Conservation (phyloP, 2,329 filamentous ascomycete genomes). For the Ophiocordyceps unilateralis region DNA sequence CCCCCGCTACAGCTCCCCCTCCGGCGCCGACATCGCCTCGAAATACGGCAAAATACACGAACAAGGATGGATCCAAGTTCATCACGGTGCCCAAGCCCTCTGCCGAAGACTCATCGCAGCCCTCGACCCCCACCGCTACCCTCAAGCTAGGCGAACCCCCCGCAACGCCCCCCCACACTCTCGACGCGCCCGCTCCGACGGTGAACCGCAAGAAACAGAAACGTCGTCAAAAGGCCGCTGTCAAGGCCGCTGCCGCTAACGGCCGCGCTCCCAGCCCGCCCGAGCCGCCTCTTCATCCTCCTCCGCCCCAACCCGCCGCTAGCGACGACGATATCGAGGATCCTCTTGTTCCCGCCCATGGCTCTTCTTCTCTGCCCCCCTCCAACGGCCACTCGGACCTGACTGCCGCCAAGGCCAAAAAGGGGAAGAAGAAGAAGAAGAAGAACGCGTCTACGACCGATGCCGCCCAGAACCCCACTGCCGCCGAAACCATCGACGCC, state of each 20-base stretch:
- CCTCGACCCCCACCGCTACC: conserved; percentile 30
- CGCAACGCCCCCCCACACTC: conserved; percentile 8
- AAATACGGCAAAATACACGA: conserved; percentile 43
- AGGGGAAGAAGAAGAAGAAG: conserved; percentile 56
- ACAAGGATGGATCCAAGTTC: conserved; percentile 53
- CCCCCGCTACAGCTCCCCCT: too few relatives aligned
- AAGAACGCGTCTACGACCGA: conserved; percentile 18
- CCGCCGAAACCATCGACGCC: conserved; percentile 5
- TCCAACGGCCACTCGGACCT: conserved; percentile 13
- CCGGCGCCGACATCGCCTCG: conserved; percentile 35
- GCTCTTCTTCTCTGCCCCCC: conserved; percentile 8
- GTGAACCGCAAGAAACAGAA: conserved; percentile 95
- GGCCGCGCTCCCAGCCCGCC: conserved; percentile 21
- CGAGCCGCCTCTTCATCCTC: conserved; percentile 4
- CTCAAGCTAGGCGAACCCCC: conserved; percentile 14
- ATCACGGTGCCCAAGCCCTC: conserved; percentile 44
- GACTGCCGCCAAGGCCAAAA: conserved; percentile 29
- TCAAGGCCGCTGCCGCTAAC: conserved; percentile 38
- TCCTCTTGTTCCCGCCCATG: conserved; percentile 16
- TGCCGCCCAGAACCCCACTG: conserved; percentile 5
- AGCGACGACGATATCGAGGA: conserved; percentile 35
- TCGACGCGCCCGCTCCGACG: conserved; percentile 21
- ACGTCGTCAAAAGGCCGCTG: conserved; percentile 70
- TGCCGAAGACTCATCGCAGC: conserved; percentile 34
- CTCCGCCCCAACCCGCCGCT: conserved; percentile 22